Base-by-base conservation (phyloP, 2,329 filamentous ascomycete genomes). In the Orbilia javanica region DNA sequence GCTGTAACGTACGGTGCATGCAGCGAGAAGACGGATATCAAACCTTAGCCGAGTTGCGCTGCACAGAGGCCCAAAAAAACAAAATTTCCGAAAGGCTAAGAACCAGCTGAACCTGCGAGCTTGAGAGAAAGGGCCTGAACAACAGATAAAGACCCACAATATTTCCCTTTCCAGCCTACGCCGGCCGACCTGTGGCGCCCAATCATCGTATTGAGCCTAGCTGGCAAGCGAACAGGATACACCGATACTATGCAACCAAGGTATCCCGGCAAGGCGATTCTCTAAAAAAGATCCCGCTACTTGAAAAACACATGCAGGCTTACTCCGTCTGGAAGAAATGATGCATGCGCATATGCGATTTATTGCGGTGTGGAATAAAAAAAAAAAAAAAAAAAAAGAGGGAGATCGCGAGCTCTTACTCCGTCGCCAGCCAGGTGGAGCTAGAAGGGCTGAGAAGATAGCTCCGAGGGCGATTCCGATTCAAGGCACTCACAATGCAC, bases 181-280 rank as follows among this genome's bases (percentile, higher is more conserved):
- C 22, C 36, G 22, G 20, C 25, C 22, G 15, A 13, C 10, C n/a
- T 25, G 60, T 72, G 68, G 68, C 68, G 68, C 36, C 68, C 68
- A 72, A 72, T 72, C 68, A 64, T 11, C 6, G 29, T n/a, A 13
- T n/a, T 27, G 8, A 31, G n/a, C 60, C 36, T n/a, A 39, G 31
- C 29, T 72, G 29, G 36, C n/a, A 44, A 44, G 31, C 53, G 44
- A 71, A 20, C 25, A 65, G 46, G 48, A 44, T 8, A 34, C n/a
- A 50, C 68, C 48, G 60, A 71, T 22, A 29, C 11, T 20, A 46
- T 52, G 66, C 46, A 29, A 29, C 50, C 3, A 53, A 31, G 50
- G 13, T 44, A 64, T 55, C 53, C 53, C 13, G 22, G 39, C 55
- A 63, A 71, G 67, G 67, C 67, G 44, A 42, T 46, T 62, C 53